Percentiles rank a stretch among this genome's conserved stretches.
phyloP scores from a whole-genome alignment of 177 flowering plant genomes.

The Tripterygium wilfordii region DNA sequence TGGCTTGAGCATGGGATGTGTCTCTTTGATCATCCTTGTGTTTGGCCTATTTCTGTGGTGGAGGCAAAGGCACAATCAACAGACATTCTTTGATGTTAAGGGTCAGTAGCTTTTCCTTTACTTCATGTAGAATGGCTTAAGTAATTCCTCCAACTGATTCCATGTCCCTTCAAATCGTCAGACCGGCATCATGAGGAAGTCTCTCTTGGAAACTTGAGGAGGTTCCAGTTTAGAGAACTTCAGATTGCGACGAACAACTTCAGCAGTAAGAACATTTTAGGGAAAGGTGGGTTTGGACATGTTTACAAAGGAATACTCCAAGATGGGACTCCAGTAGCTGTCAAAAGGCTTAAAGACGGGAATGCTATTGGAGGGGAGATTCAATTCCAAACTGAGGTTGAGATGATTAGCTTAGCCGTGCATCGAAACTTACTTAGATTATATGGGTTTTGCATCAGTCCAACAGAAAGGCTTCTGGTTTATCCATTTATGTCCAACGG shows the following conservation, averaged over 20 bases:
- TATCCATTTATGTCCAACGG: conserved; percentile 65
- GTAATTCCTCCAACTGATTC: not conserved
- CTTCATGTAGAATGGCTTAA: no score
- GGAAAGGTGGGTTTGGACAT: conserved; percentile 57
- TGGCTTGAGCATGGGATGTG: conserved; percentile 27
- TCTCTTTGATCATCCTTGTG: conserved; percentile 24
- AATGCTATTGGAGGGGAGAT: conserved; percentile 49
- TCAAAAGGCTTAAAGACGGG: conserved; percentile 59
- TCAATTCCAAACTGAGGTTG: conserved; percentile 64
- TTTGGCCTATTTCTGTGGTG: conserved; percentile 34
- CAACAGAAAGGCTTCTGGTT: conserved; percentile 46
- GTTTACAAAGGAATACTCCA: conserved; percentile 54
- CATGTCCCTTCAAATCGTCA: conserved; percentile 6
- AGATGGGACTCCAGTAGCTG: conserved; percentile 51
- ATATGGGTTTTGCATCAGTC: conserved; percentile 50
- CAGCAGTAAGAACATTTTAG: conserved; percentile 52
- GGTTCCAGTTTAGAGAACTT: conserved; percentile 52
- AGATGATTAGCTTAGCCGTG: conserved; percentile 57
- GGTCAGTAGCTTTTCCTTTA: conserved; percentile 13
- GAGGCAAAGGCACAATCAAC: conserved; percentile 26
- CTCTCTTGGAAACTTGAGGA: conserved; percentile 49
- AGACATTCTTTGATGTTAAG: conserved; percentile 32
- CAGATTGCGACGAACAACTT: conserved; percentile 45
- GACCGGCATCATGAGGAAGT: conserved; percentile 41
- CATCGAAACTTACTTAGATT: conserved; percentile 53